Conservation (phyloP, 2,329 filamentous ascomycete genomes). For the Phialemoniopsis sp. region DNA sequence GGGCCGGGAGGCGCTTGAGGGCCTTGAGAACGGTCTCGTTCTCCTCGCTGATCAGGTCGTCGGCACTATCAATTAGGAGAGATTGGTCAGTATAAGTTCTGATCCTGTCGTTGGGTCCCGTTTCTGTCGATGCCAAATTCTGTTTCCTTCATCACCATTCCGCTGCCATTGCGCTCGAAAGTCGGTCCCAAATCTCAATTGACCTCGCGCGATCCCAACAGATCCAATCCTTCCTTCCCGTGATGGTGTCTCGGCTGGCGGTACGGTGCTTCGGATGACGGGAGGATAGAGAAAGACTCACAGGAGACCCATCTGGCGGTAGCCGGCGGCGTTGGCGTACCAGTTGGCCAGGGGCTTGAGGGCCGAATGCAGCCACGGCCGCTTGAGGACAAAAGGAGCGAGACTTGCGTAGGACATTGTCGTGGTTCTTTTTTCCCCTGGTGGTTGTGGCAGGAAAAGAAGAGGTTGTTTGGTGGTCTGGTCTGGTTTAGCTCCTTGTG, state of each 20-base stretch:
- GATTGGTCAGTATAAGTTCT: background rate
- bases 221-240: too few species aligned
- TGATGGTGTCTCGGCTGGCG: too few species aligned
- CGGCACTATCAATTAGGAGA: slow-evolving; percentile 59
- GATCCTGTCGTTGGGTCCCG: background rate
- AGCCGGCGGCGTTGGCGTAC: slow-evolving; percentile 87
- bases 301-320: slow-evolving; percentile 89
- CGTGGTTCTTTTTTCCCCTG: slow-evolving; percentile 5
- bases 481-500: background rate
- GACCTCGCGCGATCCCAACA: too few species aligned
- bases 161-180: too few species aligned
- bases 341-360: slow-evolving; percentile 80
- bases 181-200: too few species aligned
- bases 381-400: slow-evolving; percentile 73
- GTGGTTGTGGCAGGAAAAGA: background rate
- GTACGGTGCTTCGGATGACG: too few species aligned
- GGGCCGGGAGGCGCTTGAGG: slow-evolving; percentile 82
- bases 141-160: background rate
- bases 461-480: slow-evolving; percentile 1
- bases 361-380: slow-evolving; percentile 79
- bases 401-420: slow-evolving; percentile 65
- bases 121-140: background rate
- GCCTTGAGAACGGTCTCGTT: slow-evolving; percentile 81
- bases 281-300: slow-evolving; percentile 33
- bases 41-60: slow-evolving; percentile 94